Evolutionary conservation across 2,329 filamentous ascomycete genomes (phyloP).

Genomic region (Aspergillus neoniger): DNA sequence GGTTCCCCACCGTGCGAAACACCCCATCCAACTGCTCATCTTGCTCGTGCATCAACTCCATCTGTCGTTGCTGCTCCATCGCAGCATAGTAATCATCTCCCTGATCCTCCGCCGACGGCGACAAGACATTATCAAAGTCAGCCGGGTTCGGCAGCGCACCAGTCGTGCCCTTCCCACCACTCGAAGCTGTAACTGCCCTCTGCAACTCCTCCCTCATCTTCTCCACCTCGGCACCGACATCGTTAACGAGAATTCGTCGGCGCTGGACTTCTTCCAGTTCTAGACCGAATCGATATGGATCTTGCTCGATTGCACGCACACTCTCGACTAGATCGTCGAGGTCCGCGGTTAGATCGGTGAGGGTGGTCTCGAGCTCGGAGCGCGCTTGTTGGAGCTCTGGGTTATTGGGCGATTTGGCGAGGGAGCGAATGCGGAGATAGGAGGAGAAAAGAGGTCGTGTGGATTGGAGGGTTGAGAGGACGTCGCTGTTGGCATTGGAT

Average conservation of each 20-base stretch:
- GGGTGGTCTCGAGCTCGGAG: slow-evolving; percentile 75
- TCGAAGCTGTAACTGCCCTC: slow-evolving; percentile 54
- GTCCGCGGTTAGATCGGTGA: slow-evolving; percentile 76
- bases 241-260: slow-evolving; percentile 78
- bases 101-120: slow-evolving; percentile 47
- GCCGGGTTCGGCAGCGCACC: slow-evolving; percentile 60
- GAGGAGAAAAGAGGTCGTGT: slow-evolving; percentile 88
- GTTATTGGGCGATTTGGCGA: slow-evolving; percentile 69
- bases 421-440: slow-evolving; percentile 91
- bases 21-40: slow-evolving; percentile 91
- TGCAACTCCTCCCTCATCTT: slow-evolving; percentile 83
- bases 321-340: slow-evolving; percentile 84
- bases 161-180: slow-evolving; percentile 12
- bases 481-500: slow-evolving; percentile 64
- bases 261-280: slow-evolving; percentile 79
- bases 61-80: slow-evolving; percentile 88
- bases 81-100: slow-evolving; percentile 69
- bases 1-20: slow-evolving; percentile 86
- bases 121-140: slow-evolving; percentile 51
- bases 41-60: slow-evolving; percentile 91
- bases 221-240: slow-evolving; percentile 85
- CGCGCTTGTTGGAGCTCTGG: slow-evolving; percentile 68
- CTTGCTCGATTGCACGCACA: slow-evolving; percentile 81
- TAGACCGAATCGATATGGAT: slow-evolving; percentile 84
- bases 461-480: slow-evolving; percentile 76